Evolutionary conservation across 2,329 filamentous ascomycete species (phyloP), one percentile per base, ranked within the genome.

Genomic region (Beauveria asiatica): DNA sequence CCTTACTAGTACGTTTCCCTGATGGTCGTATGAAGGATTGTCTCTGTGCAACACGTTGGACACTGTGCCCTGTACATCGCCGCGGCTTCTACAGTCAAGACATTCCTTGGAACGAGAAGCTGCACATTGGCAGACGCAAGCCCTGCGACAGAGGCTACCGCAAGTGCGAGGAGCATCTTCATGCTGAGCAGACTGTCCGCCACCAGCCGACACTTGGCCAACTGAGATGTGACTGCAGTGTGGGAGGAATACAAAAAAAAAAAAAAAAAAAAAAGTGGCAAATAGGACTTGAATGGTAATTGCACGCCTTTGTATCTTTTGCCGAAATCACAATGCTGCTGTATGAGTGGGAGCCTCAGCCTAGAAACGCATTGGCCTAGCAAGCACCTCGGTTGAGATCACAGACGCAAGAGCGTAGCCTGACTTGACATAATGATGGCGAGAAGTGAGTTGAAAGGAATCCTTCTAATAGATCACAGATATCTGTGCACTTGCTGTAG

Each of bases 1-100:
- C 17, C 58, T 17, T 55, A 55, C 58, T 33, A 50, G 44, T 55
- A 55, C 5, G 51, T 55, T 13, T 60, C 58, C 11, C 1, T 49
- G 51, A 60, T 44, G 10, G 58, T 60, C 5, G 44, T 50, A n/a
- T 23, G 10, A 5, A 17, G 13, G 16, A 52, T n/a, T 2, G 58
- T 55, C 1, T 25, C 23, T 25, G 21, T 21, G 33, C 51, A 60
- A 16, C 58, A 60, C 13, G 44, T 25, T 3, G 51, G 37, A 11
- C 58, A 60, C 30, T 33, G 19, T 11, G 51, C 51, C 21, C 8
- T 21, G 7, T 41, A 30, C 17, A 5, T 19, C 3, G 27, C 17
- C 10, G 9, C 3, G 8, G n/a, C 19, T 2, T 53, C 49, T 39
- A 17, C 2, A 11, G 30, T n/a, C 46, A 25, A 5, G 3, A 59